Evolutionary conservation across 352 stramenopile genomes (phyloP), one percentile per base, ranked within the genome.

Genomic region (Phytophthora agathidicida): DNA sequence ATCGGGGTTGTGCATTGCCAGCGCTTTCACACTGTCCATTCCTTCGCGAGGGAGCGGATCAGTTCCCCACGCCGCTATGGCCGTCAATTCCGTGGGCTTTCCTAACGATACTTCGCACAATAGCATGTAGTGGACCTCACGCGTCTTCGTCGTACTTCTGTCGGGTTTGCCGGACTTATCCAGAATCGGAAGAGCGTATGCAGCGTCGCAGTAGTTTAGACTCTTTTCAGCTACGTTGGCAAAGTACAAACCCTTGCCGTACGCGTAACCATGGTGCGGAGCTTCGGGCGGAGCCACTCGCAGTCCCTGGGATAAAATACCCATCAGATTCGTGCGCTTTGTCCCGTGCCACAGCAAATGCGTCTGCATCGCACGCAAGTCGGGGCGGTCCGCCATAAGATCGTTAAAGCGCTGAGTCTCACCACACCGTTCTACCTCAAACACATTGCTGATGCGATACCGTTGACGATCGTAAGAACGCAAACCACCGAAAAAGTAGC

Each of bases 221-320:
- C 84, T 94, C 65, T 94, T 94, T n/a, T 73, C 57, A 1, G 83
- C 58, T 14, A 87, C 71, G 44, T 96, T 86, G 1, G 88, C 86
- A 43, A 95, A 96, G 46, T 96, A 96, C 23, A 96, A 26, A 0
- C 88, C 88, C 37, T 95, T 96, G 38, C 88, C 88, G 41, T 93
- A 96, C 28, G 80, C 70, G 59, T 91, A 93, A 1, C 88, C 88
- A 19, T 88, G 81, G 23, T 83, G 72, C n/a, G 86, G 86, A 16
- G 86, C 87, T 48, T 96, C 88, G 0, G 87, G 83, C 5, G 88
- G 88, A 17, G 88, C 88, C 11, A 96, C 91, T n/a, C 86, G 83
- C 6, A 96, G 68, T 1, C 88, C 89, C 22, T 94, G 83, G 0
- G 78, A 88, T 6, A 96, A 46, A 56, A 96, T 95, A 0, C 89